phyloP scores from a whole-genome alignment of 139 green algal species.

The Volvox reticuliferus region DNA sequence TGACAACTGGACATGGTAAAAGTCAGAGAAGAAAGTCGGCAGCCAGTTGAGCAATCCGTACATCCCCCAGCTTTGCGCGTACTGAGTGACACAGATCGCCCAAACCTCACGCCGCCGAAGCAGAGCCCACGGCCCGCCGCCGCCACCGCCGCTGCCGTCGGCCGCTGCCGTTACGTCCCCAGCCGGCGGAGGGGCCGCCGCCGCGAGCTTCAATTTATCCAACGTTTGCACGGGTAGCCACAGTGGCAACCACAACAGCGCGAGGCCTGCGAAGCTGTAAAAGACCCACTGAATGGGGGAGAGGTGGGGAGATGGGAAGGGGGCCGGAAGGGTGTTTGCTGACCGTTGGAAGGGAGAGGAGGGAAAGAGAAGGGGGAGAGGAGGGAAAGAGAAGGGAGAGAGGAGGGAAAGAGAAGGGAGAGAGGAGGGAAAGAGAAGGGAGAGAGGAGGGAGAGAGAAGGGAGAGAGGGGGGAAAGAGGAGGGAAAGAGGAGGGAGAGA shows the following conservation, averaged over 20 bases:
- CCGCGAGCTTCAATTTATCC: neutral
- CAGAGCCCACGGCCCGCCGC: slow-evolving; percentile 51
- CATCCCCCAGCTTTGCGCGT: slow-evolving; percentile 73
- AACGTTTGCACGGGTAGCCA: slow-evolving; percentile 66
- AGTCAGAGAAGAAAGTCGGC: slow-evolving; percentile 85
- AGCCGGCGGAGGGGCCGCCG: neutral
- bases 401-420: neutral
- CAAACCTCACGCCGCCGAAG: slow-evolving; percentile 70
- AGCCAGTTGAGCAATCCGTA: slow-evolving; percentile 89
- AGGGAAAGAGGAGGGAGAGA: neutral
- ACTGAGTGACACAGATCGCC: slow-evolving; percentile 85
- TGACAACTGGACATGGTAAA: slow-evolving; percentile 70
- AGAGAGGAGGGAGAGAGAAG: neutral
- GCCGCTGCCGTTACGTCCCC: neutral
- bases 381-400: neutral
- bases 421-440: neutral
- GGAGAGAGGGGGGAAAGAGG: neutral
- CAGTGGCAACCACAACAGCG: slow-evolving; percentile 77
- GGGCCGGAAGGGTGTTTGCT: too few species aligned
- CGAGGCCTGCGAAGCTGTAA: slow-evolving; percentile 75
- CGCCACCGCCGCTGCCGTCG: neutral
- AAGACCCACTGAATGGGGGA: slow-evolving; percentile 68
- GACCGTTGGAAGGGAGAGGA: too few species aligned
- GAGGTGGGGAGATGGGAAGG: neutral
- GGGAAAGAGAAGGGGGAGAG: neutral